Evolutionary conservation across 2,329 filamentous ascomycete species (phyloP).

Genomic region (Xylariaceae sp.): DNA sequence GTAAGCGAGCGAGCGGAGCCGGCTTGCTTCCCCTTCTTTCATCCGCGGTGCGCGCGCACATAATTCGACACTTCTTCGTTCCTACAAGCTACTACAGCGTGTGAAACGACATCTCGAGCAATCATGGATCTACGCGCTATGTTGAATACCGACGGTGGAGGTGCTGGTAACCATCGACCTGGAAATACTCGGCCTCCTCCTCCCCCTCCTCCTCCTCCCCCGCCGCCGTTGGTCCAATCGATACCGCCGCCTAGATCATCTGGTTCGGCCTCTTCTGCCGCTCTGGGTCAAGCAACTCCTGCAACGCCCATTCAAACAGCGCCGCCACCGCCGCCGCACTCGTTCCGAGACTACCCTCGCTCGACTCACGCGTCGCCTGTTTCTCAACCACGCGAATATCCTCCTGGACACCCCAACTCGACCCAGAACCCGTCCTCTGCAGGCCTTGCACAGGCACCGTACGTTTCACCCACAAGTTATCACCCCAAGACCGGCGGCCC

Average conservation of each 20-base stretch:
- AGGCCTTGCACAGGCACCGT: constrained; percentile 34
- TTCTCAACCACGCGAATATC: constrained; percentile 44
- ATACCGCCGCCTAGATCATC: constrained; percentile 20
- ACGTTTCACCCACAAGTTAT: constrained; percentile 36
- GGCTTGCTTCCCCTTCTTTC: background rate
- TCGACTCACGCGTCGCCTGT: constrained; percentile 45
- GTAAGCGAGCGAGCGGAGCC: background rate
- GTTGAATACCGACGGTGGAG: constrained; percentile 45
- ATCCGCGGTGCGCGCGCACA: constrained; percentile 9
- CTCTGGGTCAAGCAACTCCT: constrained; percentile 28
- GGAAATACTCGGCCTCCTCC: constrained; percentile 24
- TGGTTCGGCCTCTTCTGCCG: constrained; percentile 15
- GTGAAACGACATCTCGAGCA: background rate
- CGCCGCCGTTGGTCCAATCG: constrained; percentile 25
- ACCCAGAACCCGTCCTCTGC: constrained; percentile 29
- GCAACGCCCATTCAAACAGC: constrained; percentile 37
- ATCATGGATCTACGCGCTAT: constrained; percentile 37
- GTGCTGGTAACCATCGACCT: constrained; percentile 29
- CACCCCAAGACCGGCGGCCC: constrained; percentile 35
- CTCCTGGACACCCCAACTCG: constrained; percentile 28
- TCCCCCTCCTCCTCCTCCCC: constrained; percentile 16
- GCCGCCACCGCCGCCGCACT: constrained; percentile 38
- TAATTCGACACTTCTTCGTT: constrained; percentile 7
- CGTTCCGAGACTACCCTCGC: constrained; percentile 48
- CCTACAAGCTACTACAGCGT: background rate